A percentile compares a stretch with the other conserved stretches of the same genome.
Evolutionary conservation across 208 protist genomes (phyloP).

Genomic region (Leishmania braziliensis): DNA sequence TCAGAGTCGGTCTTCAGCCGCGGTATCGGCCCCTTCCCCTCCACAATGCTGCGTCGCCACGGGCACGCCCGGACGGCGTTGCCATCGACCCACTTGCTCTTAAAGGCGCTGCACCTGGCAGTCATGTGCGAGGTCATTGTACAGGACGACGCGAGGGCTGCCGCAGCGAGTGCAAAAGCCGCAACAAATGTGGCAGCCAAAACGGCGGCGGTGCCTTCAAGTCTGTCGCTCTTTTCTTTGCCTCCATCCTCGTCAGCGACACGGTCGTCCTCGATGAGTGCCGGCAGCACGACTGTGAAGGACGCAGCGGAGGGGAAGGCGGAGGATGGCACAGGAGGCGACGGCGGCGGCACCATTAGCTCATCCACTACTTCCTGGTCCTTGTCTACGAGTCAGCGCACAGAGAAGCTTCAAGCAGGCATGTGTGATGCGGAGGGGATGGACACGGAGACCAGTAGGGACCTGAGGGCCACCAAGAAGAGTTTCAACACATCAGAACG

Average conservation of each 20-base stretch:
- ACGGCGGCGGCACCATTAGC: slow-evolving; percentile 13
- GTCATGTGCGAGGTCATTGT: slow-evolving; percentile 50
- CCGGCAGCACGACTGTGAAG: neutral
- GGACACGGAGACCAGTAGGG: neutral
- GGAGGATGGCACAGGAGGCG: neutral
- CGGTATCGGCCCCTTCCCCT: slow-evolving; percentile 74
- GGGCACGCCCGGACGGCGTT: slow-evolving; percentile 72
- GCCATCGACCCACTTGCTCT: slow-evolving; percentile 64
- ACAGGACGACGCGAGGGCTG: slow-evolving; percentile 17
- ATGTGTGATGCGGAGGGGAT: neutral
- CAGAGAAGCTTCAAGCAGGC: neutral
- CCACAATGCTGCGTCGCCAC: slow-evolving; percentile 51
- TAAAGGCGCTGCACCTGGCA: slow-evolving; percentile 82
- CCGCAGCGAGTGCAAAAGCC: neutral
- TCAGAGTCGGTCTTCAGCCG: slow-evolving; percentile 43
- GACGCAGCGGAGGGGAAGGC: neutral
- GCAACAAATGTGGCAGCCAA: neutral
- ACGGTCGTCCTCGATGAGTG: neutral
- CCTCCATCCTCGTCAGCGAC: neutral
- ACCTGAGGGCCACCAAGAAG: neutral
- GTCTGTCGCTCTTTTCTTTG: neutral
- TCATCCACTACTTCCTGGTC: slow-evolving; percentile 13
- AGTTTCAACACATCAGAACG: neutral
- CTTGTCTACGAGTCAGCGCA: slow-evolving; percentile 8
- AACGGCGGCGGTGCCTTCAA: neutral